Conservation (phyloP, 2,329 filamentous ascomycete species). For the Coleophoma eucalyptorum region DNA sequence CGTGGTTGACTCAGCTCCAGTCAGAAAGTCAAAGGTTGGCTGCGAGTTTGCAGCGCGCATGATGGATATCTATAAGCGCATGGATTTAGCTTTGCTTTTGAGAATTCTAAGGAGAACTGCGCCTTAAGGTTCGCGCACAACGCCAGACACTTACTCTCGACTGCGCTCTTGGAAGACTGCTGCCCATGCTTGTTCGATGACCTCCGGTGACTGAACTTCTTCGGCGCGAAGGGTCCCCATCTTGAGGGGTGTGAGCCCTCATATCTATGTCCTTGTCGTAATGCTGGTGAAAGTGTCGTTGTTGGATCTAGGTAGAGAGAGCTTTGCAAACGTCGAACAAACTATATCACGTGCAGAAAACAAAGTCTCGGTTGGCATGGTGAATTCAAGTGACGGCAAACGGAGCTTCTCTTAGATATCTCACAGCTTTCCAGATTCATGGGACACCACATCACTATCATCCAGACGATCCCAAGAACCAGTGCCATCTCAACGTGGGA, state of each 20-base stretch:
- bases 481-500: no score
- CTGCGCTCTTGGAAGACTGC: slow-evolving; percentile 21
- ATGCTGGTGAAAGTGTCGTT: neutral
- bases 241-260: slow-evolving; percentile 24
- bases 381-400: no score
- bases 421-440: no score
- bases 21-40: slow-evolving; percentile 56
- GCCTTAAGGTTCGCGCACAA: neutral
- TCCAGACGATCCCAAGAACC: no score
- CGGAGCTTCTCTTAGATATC: no score
- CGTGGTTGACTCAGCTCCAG: slow-evolving; percentile 41
- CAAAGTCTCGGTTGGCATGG: no score
- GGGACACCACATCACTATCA: no score
- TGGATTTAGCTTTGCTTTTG: neutral
- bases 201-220: slow-evolving; percentile 19
- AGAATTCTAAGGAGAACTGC: neutral
- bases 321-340: no score
- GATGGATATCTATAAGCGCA: slow-evolving; percentile 32
- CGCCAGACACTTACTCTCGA: slow-evolving; percentile 20
- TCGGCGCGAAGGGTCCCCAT: slow-evolving; percentile 16
- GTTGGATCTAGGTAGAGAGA: neutral
- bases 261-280: slow-evolving; percentile 12
- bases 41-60: slow-evolving; percentile 46
- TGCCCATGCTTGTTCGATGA: slow-evolving; percentile 23
- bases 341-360: no score